Conservation (phyloP, 2,329 filamentous ascomycete species). For the Diaporthe citrichinensis region DNA sequence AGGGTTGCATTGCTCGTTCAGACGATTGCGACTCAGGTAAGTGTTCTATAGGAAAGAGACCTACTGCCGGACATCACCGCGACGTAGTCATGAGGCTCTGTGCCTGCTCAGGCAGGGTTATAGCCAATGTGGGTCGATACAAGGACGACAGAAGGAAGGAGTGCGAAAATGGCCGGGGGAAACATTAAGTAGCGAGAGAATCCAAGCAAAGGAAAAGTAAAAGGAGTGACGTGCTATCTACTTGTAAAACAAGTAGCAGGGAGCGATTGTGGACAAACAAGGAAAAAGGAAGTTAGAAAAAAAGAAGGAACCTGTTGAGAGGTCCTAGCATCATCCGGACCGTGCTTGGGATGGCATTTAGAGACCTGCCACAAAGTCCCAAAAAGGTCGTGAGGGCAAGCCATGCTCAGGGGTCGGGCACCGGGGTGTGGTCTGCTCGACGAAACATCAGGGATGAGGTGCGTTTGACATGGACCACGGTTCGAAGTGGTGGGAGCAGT, state of each 20-base stretch:
- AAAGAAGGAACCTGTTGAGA: constrained; percentile 12
- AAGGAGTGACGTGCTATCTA: constrained; percentile 2
- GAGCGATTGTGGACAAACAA: constrained; percentile 18
- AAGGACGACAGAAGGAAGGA: not conserved
- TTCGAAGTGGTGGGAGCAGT: constrained; percentile 19
- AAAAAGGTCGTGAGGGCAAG: constrained; percentile 5
- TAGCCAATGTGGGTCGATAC: constrained; percentile 19
- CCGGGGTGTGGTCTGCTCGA: constrained; percentile 17
- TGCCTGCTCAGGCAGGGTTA: constrained; percentile 25
- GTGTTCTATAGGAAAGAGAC: not conserved
- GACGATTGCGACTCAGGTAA: not conserved
- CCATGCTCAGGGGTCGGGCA: constrained; percentile 25
- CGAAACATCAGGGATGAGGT: constrained; percentile 25
- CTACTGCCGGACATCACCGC: constrained; percentile 36
- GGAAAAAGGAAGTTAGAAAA: not conserved
- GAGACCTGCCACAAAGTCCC: not conserved
- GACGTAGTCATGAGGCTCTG: constrained; percentile 20
- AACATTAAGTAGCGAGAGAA: constrained; percentile 16
- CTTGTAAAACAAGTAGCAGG: constrained; percentile 11
- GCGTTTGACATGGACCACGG: constrained; percentile 31
- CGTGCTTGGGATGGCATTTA: constrained; percentile 9
- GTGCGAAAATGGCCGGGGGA: not conserved
- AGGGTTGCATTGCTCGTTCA: not conserved
- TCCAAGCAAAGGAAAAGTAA: not conserved
- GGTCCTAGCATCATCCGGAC: not conserved